phyloP scores from a whole-genome alignment of 805 yeast species.

The Wickerhamiella sorbophila region DNA sequence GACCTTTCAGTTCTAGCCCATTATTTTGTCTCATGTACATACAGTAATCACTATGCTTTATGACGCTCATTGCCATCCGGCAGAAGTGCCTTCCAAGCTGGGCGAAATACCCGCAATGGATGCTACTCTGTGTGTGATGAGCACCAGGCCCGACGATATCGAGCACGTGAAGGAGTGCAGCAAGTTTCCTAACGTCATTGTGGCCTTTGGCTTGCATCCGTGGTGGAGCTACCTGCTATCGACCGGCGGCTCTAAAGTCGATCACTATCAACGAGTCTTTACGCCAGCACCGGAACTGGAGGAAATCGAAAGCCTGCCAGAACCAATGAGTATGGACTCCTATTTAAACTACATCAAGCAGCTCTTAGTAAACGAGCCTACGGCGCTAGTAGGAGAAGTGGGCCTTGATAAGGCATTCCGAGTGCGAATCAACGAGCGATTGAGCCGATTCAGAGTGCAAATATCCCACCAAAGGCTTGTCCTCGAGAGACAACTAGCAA shows the following conservation, averaged over 20 bases:
- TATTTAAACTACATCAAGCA: conserved; percentile 26
- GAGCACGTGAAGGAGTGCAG: conserved; percentile 22
- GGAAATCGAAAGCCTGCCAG: conserved; percentile 40
- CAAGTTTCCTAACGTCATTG: conserved; percentile 21
- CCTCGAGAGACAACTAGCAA: conserved; percentile 34
- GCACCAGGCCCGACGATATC: conserved; percentile 26
- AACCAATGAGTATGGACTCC: conserved; percentile 35
- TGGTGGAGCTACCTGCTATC: conserved; percentile 70
- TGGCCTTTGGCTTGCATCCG: conserved; percentile 60
- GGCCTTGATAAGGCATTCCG: conserved; percentile 73
- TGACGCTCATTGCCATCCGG: conserved; percentile 31
- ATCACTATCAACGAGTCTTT: conserved; percentile 47
- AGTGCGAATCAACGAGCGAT: conserved; percentile 33
- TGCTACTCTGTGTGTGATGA: conserved; percentile 23
- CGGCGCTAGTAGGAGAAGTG: conserved; percentile 68
- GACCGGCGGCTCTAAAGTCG: conserved; percentile 14
- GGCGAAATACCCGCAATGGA: conserved; percentile 11
- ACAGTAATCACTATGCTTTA: conserved; percentile 12
- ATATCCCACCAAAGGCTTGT: conserved; percentile 53
- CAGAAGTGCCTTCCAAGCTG: conserved; percentile 21
- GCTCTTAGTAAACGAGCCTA: conserved; percentile 23
- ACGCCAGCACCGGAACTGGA: conserved; percentile 24
- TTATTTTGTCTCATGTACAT: background rate
- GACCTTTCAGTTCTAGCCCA: background rate
- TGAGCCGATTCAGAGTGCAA: conserved; percentile 38